Base-by-base conservation (phyloP, 2,329 filamentous ascomycete species). In the Apiospora kogelbergensis region DNA sequence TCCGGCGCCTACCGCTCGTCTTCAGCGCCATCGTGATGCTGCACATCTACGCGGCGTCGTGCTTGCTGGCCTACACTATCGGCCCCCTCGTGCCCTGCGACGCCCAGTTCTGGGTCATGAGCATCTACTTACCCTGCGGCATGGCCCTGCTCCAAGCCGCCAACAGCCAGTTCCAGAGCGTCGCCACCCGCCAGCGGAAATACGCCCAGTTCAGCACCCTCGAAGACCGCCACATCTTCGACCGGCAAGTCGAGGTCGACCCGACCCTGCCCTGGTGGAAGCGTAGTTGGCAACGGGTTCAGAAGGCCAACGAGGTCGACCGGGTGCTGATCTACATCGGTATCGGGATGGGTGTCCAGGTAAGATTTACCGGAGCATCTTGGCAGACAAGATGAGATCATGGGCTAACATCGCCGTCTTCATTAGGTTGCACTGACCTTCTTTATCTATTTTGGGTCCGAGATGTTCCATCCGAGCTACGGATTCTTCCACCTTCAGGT, bases 31-130 rank as follows among this genome's bases (percentile, higher is more conserved):
- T 79, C 26, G 44, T 70, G 13, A 67, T 73, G 22, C 72, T 76
- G 11, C 74, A 76, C 33, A 46, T 70, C 11, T 76, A 73, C 64
- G 70, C 66, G 30, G 45, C 72, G 30, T 71, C 72, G 2, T 72
- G 79, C 26, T 78, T 80, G 67, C 67, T 80, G 65, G 80, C 78
- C 67, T 71, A 76, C 1, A 73, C 74, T 26, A 72, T 78, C 67
- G 76, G 77, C 30, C 67, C 79, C 37, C 67, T 80, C 11, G 74
- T 81, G n/a, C 86, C 88, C 0, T 87, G 87, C 67, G 80, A 83
- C 24, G 81, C 82, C 20, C 87, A 90, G 77, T 92, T 84, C 76
- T 92, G 89, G 88, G 84, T 90, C 77, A 92, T 92, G 90, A 85
- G 86, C 71, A 82, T 89, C 68, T 90, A 88, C 76, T 80, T 91